phyloP scores from a whole-genome alignment of 1,284 basidiomycete genomes.

The Farysia itapuensis region DNA sequence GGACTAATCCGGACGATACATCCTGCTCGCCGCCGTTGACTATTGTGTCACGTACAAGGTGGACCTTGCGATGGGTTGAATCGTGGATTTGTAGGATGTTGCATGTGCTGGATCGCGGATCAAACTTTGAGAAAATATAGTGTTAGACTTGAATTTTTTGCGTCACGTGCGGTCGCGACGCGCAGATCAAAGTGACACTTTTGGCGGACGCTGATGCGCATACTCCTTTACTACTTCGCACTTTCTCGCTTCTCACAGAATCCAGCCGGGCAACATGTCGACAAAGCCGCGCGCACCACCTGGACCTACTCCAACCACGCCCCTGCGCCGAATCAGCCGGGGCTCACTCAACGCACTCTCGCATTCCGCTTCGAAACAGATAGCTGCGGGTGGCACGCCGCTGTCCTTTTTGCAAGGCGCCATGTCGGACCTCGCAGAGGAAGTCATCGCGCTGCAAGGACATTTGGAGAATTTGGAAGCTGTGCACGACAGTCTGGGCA shows the following conservation, averaged over 20 bases:
- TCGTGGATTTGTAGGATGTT: too few species aligned
- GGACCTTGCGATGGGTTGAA: too few species aligned
- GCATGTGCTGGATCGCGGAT: too few species aligned
- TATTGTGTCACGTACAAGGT: too few species aligned
- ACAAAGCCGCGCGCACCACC: slow-evolving; percentile 17
- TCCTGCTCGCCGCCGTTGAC: too few species aligned
- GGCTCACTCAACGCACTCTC: slow-evolving; percentile 83
- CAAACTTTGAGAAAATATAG: too few species aligned
- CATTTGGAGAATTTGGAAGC: slow-evolving; percentile 74
- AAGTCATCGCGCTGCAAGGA: slow-evolving; percentile 74
- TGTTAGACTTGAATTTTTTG: too few species aligned
- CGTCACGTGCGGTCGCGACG: slow-evolving; percentile 36
- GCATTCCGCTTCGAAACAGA: slow-evolving; percentile 61
- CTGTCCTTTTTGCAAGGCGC: slow-evolving; percentile 83
- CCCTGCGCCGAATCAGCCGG: slow-evolving; percentile 83
- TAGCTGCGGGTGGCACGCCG: slow-evolving; percentile 64
- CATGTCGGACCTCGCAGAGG: slow-evolving; percentile 81
- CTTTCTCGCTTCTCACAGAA: too few species aligned
- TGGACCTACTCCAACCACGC: slow-evolving; percentile 64
- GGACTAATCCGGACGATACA: too few species aligned
- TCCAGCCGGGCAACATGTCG: too few species aligned
- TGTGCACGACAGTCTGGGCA: slow-evolving; percentile 74
- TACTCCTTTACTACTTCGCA: background rate
- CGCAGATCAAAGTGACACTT: slow-evolving; percentile 4
- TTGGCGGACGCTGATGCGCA: too few species aligned